Percentiles rank a stretch among this genome's conserved stretches.
phyloP scores from a whole-genome alignment of 2,329 filamentous ascomycete species.

The Plenodomus lindquistii region DNA sequence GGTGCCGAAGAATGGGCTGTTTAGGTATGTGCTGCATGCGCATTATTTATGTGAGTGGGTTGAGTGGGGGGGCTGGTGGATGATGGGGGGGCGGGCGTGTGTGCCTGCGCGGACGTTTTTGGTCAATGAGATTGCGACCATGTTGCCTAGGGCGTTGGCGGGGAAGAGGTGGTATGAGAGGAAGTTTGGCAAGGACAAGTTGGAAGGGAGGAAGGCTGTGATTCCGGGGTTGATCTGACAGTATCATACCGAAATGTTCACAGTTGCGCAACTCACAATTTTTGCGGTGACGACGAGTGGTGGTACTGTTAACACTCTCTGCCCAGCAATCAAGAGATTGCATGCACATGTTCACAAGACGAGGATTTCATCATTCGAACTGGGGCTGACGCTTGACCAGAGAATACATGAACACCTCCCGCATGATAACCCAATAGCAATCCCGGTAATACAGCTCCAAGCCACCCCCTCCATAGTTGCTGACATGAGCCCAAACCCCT shows the following conservation, averaged over 20 bases:
- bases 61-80: conserved; percentile 90
- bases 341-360: too few relatives aligned
- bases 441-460: too few relatives aligned
- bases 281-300: too few relatives aligned
- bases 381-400: too few relatives aligned
- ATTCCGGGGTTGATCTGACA: conserved; percentile 60
- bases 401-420: too few relatives aligned
- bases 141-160: conserved; percentile 82
- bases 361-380: too few relatives aligned
- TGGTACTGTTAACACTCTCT: too few relatives aligned
- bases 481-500: too few relatives aligned
- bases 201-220: conserved; percentile 74
- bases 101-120: conserved; percentile 80
- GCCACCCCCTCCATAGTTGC: too few relatives aligned
- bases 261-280: too few relatives aligned
- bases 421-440: too few relatives aligned
- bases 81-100: conserved; percentile 68
- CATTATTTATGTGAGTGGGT: conserved; percentile 98
- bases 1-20: conserved; percentile 81
- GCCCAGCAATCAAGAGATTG: too few relatives aligned
- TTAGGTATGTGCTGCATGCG: conserved; percentile 80
- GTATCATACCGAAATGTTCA: background rate
- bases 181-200: conserved; percentile 82
- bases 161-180: conserved; percentile 85
- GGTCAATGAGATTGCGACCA: conserved; percentile 84